Conservation (phyloP, 2,329 filamentous ascomycete genomes). For the Sporothrix brunneoviolacea region DNA sequence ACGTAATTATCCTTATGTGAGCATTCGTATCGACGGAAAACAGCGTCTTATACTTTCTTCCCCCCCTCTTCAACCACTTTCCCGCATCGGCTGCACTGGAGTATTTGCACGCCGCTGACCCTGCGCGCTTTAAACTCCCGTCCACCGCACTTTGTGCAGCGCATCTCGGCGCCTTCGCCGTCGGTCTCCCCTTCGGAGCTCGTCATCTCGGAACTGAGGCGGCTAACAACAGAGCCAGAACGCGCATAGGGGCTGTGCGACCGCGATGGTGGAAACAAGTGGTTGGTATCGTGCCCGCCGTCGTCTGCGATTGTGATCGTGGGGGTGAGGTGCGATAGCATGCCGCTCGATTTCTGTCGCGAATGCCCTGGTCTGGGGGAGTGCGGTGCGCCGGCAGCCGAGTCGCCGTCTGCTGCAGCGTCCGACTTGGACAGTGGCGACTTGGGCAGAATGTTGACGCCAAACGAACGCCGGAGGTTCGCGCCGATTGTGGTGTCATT, state of each 20-base stretch:
- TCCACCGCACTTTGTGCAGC: slow-evolving; percentile 53
- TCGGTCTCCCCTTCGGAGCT: slow-evolving; percentile 26
- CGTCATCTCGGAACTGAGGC: slow-evolving; percentile 50
- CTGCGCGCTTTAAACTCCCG: slow-evolving; percentile 57
- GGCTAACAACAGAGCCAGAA: slow-evolving; percentile 40
- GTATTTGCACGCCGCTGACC: slow-evolving; percentile 43
- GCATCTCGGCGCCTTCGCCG: slow-evolving; percentile 29
- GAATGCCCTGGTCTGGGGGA: neutral
- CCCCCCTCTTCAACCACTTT: slow-evolving; percentile 19
- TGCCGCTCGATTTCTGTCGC: neutral
- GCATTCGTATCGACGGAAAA: too few relatives aligned
- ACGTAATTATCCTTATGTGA: too few relatives aligned
- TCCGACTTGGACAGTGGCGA: slow-evolving; percentile 15
- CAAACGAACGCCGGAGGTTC: slow-evolving; percentile 20
- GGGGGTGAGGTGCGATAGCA: neutral
- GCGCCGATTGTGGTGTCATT: neutral
- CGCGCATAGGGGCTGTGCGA: slow-evolving; percentile 11
- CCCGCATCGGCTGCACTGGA: slow-evolving; percentile 57
- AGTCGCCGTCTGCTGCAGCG: neutral
- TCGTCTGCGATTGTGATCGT: slow-evolving; percentile 6
- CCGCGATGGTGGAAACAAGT: neutral
- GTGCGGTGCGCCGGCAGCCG: too few relatives aligned
- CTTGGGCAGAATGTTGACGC: slow-evolving; percentile 8
- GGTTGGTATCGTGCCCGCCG: neutral
- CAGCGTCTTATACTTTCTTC: too few relatives aligned